A percentile compares a stretch with the other conserved stretches of the same genome.
Conservation (phyloP, 768 basidiomycete genomes). For the Lentinula lateritia region DNA sequence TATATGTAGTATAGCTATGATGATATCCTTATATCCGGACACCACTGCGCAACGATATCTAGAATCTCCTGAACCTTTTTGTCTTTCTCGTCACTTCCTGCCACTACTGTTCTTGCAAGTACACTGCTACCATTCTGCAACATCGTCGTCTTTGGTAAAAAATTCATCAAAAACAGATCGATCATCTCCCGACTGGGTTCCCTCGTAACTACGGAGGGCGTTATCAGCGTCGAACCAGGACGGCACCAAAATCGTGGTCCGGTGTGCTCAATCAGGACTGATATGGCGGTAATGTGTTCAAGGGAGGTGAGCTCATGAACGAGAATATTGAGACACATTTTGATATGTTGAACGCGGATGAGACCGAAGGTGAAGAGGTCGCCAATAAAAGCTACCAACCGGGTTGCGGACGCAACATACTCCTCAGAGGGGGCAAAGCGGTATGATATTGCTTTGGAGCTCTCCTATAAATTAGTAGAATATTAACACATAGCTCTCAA, state of each 20-base stretch:
- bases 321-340: slow-evolving; percentile 16
- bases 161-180: neutral
- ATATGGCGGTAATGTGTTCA: slow-evolving; percentile 22
- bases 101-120: neutral
- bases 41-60: neutral
- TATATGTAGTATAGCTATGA: too few relatives aligned
- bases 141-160: neutral
- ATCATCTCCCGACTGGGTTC: neutral
- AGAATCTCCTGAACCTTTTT: neutral
- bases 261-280: slow-evolving; percentile 15
- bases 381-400: slow-evolving; percentile 20
- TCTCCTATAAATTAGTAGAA: slow-evolving; percentile 9
- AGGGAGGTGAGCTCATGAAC: slow-evolving; percentile 17
- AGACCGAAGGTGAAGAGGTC: slow-evolving; percentile 20
- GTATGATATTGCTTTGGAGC: slow-evolving; percentile 10
- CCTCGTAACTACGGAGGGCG: neutral
- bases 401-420: slow-evolving; percentile 15
- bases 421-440: slow-evolving; percentile 11
- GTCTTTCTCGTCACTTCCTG: neutral
- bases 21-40: neutral
- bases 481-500: neutral
- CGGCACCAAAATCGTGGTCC: slow-evolving; percentile 19
- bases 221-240: neutral
- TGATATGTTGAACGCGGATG: slow-evolving; percentile 14
- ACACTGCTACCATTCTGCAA: slow-evolving; percentile 3